Percentiles rank a stretch among this genome's conserved stretches.
These are phyloP conservation scores for Escovopsis sp. DNA, from an alignment of 2,329 filamentous ascomycete genomes.

Conservation along the genomic window DNA sequence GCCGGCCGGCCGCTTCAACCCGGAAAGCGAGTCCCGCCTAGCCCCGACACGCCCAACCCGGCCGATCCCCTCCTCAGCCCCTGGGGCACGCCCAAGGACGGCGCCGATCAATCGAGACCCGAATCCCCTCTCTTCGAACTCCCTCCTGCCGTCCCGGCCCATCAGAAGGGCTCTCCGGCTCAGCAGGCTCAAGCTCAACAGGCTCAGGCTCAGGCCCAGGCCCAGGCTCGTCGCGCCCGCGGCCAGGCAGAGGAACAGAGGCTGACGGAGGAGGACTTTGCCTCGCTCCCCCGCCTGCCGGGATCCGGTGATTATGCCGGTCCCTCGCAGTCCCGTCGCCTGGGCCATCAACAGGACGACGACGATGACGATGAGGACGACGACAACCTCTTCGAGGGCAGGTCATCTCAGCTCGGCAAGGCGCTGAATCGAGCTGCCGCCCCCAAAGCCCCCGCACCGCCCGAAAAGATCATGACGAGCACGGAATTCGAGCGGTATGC, in stretches of 20 bases:
- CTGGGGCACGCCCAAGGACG: constrained; percentile 32
- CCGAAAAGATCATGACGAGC: constrained; percentile 77
- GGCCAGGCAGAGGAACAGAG: constrained; percentile 35
- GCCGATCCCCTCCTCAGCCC: constrained; percentile 32
- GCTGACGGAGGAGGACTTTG: constrained; percentile 36
- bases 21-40: constrained; percentile 22
- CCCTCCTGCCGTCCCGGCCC: constrained; percentile 25
- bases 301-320: constrained; percentile 9
- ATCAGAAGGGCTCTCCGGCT: constrained; percentile 12
- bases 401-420: constrained; percentile 21
- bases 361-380: constrained; percentile 26
- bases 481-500: constrained; percentile 74
- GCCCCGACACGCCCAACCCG: constrained; percentile 28
- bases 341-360: constrained; percentile 22
- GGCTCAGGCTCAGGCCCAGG: constrained; percentile 7
- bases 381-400: constrained; percentile 41
- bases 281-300: constrained; percentile 31
- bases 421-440: constrained; percentile 19
- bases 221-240: constrained; percentile 20
- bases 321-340: constrained; percentile 9
- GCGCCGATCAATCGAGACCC: constrained; percentile 29
- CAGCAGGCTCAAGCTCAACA: constrained; percentile 6
- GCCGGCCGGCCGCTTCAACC: constrained; percentile 27
- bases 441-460: constrained; percentile 21
- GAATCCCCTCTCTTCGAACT: constrained; percentile 22